Conservation (phyloP, 352 stramenopile genomes). For the Pythium biforme region DNA sequence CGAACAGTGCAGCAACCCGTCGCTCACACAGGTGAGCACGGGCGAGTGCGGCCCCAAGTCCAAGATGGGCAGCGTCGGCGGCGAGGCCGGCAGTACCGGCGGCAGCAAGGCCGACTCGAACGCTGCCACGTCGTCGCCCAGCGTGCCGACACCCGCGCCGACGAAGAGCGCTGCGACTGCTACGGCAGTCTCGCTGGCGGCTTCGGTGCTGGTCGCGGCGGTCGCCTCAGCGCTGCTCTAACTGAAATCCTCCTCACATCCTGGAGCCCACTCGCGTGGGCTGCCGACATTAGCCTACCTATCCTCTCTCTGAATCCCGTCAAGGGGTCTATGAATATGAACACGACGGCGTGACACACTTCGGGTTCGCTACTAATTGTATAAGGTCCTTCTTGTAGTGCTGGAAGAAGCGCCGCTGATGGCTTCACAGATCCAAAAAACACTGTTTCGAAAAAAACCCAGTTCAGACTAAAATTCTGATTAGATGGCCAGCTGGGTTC, state of each 20-base stretch:
- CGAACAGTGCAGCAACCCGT: conserved; percentile 18
- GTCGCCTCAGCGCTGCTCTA: conserved; percentile 1
- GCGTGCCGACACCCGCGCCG: conserved; percentile 2
- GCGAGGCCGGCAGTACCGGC: neutral
- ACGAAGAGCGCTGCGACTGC: neutral
- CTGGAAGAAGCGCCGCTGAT: neutral
- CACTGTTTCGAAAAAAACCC: neutral
- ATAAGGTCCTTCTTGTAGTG: too few species aligned
- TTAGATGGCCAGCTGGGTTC: conserved; percentile 7
- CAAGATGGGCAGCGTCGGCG: conserved; percentile 11
- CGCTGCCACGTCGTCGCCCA: neutral
- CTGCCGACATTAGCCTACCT: too few species aligned
- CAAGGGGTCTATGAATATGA: too few species aligned
- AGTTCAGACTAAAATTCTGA: conserved; percentile 3
- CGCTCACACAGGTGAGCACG: conserved; percentile 11
- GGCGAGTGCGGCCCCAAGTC: conserved; percentile 9
- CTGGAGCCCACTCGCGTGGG: too few species aligned
- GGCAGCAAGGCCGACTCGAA: neutral
- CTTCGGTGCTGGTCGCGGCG: neutral
- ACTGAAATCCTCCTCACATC: too few species aligned
- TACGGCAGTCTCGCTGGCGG: neutral
- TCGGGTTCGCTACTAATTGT: too few species aligned
- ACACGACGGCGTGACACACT: too few species aligned
- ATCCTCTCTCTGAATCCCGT: too few species aligned
- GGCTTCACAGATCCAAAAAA: neutral